Conservation (phyloP, 2,329 filamentous ascomycete species). For the Paecilomyces fulvus region DNA sequence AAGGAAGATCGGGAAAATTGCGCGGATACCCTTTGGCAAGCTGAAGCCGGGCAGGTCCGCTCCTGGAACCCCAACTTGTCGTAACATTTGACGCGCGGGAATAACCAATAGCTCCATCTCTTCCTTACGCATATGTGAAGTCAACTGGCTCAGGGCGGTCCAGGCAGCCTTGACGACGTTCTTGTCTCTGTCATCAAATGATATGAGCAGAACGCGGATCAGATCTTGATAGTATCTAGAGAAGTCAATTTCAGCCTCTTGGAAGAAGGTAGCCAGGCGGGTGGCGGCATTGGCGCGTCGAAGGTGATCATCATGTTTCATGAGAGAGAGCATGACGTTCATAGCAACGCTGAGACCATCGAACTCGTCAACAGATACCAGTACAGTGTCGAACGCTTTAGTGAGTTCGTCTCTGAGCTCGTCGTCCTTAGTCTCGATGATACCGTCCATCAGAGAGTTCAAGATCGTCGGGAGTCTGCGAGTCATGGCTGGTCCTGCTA, state of each 20-base stretch:
- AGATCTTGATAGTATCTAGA: constrained; percentile 95
- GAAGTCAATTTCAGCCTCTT: constrained; percentile 72
- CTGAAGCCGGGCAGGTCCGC: constrained; percentile 77
- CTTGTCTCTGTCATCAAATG: constrained; percentile 78
- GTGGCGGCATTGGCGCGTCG: constrained; percentile 69
- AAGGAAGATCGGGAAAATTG: constrained; percentile 90
- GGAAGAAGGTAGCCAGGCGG: constrained; percentile 82
- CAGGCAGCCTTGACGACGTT: constrained; percentile 85
- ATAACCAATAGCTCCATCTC: constrained; percentile 92
- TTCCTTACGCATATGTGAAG: constrained; percentile 84
- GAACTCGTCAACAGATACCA: constrained; percentile 88
- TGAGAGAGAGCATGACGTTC: constrained; percentile 78
- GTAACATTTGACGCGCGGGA: constrained; percentile 76
- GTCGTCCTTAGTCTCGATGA: constrained; percentile 66
- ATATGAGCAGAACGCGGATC: constrained; percentile 79
- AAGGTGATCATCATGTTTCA: constrained; percentile 88
- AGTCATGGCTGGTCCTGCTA: constrained; percentile 85
- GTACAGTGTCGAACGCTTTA: constrained; percentile 75
- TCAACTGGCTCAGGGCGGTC: constrained; percentile 78
- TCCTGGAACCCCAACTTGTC: constrained; percentile 81
- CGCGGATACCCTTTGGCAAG: constrained; percentile 93
- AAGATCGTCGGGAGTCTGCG: constrained; percentile 81
- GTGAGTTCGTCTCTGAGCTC: constrained; percentile 65
- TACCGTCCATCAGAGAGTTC: constrained; percentile 89
- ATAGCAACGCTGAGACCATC: constrained; percentile 94